Evolutionary conservation across 352 stramenopile species (phyloP), one percentile per base, ranked within the genome.

Genomic region (Globisporangium irregulare): DNA sequence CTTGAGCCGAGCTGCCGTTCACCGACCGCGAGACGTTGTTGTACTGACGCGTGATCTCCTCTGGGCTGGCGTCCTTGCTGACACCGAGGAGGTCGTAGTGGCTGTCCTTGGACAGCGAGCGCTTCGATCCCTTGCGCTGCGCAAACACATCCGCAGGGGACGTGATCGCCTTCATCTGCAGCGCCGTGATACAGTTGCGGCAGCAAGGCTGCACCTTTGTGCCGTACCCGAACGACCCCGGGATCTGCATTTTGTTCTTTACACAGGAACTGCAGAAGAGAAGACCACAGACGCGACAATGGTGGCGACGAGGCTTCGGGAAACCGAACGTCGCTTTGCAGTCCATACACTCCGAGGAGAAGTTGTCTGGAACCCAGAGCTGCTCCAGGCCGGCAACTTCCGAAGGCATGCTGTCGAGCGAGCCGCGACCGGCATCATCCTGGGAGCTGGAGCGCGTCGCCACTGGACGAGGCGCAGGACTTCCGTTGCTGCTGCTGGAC

Each of bases 291-390:
- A 95, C 87, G 56, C 87, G 87, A 70, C 87, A 95, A 71, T 95
- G 87, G 75, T 95, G 87, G 14, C 87, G 87, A 64, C 84, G 84
- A 15, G 85, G 83, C 72, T 93, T 92, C 48, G 83, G 81, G 65
- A 94, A 93, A 43, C 83, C 86, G 67, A 95, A 95, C 20, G 77
- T 67, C n/a, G 83, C 70, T 58, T 92, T 90, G 72, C 87, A 95
- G 77, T 95, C 86, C 87, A 95, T 95, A 68, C 87, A 95, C 61
- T 95, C 86, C 69, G 29, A 82, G 25, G 86, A 93, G 54, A 95
- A 95, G 76, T 93, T 92, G 78, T 95, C 84, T 0, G 87, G 87
- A 34, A 95, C 86, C 87, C 87, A 95, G 55, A 95, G 81, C 74
- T 94, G 87, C 62, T 95, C 84, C 3, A 95, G 80, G 5, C 83